Base-by-base conservation (phyloP, 2,329 filamentous ascomycete species). In the Colletotrichum destructivum region DNA sequence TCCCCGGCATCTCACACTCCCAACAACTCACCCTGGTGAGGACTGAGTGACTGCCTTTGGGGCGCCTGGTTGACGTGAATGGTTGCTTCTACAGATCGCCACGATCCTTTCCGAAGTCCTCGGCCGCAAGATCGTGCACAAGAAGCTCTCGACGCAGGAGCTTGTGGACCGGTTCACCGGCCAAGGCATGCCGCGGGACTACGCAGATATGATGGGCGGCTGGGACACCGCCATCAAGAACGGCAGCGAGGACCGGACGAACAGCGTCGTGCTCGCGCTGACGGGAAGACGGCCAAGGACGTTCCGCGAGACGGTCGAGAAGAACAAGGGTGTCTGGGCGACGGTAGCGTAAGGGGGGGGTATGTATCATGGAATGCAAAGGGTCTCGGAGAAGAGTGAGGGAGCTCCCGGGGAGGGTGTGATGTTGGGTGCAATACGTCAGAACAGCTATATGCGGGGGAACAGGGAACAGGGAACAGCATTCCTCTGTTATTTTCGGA, bases 241-340 rank as follows among this genome's bases (percentile, higher is more conserved):
- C 40, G 81, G 82, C 1, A 72, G 75, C 12, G 82, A 84, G 75
- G 77, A 82, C 21, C 76, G 78, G 31, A 77, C 77, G 11, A 82
- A 81, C 66, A 79, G 82, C 57, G 77, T 77, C 21, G 77, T 84
- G 2, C 61, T 79, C 23, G 74, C 72, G 2, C 68, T 83, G 40
- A 84, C 81, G 9, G 81, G 82, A 0, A 72, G 73, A 21, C 72
- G 74, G 23, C 81, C 82, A 6, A 77, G n/a, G 13, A 72, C 44
- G 18, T 69, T 73, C 46, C 69, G 69, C 6, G 69, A 72, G 0
- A 35, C 64, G 13, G 72, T 51, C 5, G 49, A 65, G 46, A 44
- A 54, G 15, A n/a, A 51, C 35, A 73, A 68, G 55, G 23, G 31
- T 16, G 69, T 40, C 4, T 72, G 72, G 72, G 63, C 15, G 23